Base-by-base conservation (phyloP, 2,329 filamentous ascomycete genomes). In the Verticillium tricorpus region DNA sequence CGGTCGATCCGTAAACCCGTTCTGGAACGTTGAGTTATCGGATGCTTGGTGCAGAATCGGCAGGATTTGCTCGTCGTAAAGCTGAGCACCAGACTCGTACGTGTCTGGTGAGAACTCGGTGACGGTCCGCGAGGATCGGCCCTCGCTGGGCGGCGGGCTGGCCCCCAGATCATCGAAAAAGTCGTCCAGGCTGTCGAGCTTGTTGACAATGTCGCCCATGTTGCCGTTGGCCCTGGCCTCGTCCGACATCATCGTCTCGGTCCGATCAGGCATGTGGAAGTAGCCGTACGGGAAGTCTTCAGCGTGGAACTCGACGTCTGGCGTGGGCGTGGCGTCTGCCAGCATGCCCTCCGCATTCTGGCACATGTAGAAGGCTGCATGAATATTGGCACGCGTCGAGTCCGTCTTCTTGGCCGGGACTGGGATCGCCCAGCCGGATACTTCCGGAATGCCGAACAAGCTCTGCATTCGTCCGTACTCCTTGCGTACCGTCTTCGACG, bases 401-500 rank as follows among this genome's bases (percentile, higher is more conserved):
- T 90, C 89, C 0, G 93, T 95, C 77, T 97, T 94, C 61, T 91
- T 89, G 0, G 94, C 94, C 17, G 95, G 95, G 72, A 96, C 87
- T 0, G 95, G 94, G 55, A 99, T 92, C 0, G 95, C 95, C 95
- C 95, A 99, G 2, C 95, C 95, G 17, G 92, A 95, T 25, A 93
- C 89, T 72, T 98, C 94, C 0, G 95, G 95, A 62, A 99, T 98
- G 32, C 96, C 96, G 73, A 98, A 99, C 37, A 99, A 78, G 70
- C 93, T 97, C 73, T 97, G 91, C 0, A 92, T 97, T 25, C 91
- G 89, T 71, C 97, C 94, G 69, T 97, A 98, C 75, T 98, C 93
- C 72, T 97, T 98, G 57, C 92, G 89, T 58, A 95, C 90, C 0
- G 90, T 87, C 68, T 91, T 90, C 0, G 93, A 95, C 2, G 93